Evolutionary conservation across 2,329 filamentous ascomycete species (phyloP).

Genomic region (Hypoxylon sp.): DNA sequence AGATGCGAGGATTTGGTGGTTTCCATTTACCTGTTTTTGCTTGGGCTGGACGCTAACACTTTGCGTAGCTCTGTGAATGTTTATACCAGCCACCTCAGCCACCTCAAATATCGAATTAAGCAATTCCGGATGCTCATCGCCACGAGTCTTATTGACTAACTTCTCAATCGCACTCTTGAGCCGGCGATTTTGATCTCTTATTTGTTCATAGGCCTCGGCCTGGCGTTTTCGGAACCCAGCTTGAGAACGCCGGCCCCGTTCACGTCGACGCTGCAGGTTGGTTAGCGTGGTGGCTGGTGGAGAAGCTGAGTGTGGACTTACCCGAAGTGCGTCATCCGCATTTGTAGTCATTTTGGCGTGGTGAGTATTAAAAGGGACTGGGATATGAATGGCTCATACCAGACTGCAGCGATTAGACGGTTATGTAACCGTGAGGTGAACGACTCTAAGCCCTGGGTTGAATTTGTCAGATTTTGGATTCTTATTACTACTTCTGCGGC

Average conservation of each 20-base stretch:
- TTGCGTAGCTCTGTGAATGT: constrained; percentile 22
- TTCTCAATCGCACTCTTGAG: constrained; percentile 39
- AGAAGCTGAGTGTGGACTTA: constrained; percentile 19
- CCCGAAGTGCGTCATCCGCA: constrained; percentile 33
- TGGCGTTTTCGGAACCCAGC: constrained; percentile 42
- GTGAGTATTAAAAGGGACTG: neutral
- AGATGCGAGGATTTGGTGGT: neutral
- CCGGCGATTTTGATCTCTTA: constrained; percentile 32
- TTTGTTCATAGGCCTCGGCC: constrained; percentile 31
- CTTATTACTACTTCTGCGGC: constrained; percentile 2
- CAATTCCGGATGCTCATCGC: constrained; percentile 39
- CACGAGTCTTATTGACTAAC: constrained; percentile 28
- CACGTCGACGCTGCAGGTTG: constrained; percentile 36
- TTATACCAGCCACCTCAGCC: constrained; percentile 35
- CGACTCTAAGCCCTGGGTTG: neutral
- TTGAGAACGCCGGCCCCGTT: constrained; percentile 41
- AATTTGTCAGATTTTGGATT: constrained; percentile 12
- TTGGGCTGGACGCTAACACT: neutral
- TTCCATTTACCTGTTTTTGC: neutral
- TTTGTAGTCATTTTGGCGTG: constrained; percentile 11
- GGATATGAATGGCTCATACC: constrained; percentile 1
- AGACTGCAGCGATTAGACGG: neutral
- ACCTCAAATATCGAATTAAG: constrained; percentile 37
- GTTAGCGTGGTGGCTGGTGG: constrained; percentile 11
- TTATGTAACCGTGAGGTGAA: constrained; percentile 26